phyloP scores from a whole-genome alignment of 345 rosid species.

The Raphanus sativus region DNA sequence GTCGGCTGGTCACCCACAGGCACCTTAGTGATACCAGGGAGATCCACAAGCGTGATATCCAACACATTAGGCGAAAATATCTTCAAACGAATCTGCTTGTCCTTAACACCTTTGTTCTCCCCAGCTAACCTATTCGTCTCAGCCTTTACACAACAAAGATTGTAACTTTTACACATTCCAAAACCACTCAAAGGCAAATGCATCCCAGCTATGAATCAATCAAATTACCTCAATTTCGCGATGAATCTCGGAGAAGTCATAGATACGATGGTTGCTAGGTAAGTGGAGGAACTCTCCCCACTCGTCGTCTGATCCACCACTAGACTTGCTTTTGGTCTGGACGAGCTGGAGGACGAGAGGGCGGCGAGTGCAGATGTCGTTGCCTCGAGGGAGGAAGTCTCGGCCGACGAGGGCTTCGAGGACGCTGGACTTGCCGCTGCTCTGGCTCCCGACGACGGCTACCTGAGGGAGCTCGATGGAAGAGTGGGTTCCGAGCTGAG shows the following conservation, averaged over 20 bases:
- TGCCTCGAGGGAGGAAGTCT: conserved; percentile 91
- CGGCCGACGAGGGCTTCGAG: conserved; percentile 97
- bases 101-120: conserved; percentile 59
- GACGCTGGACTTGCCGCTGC: conserved; percentile 99
- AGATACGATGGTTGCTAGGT: conserved; percentile 63
- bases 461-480: conserved; percentile 97
- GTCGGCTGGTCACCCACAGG: conserved; percentile 76
- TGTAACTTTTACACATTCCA: no score
- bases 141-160: conserved; percentile 37
- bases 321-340: conserved; percentile 67
- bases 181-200: not conserved
- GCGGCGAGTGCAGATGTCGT: conserved; percentile 90
- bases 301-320: conserved; percentile 73
- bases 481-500: conserved; percentile 89
- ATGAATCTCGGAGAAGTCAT: conserved; percentile 90
- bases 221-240: conserved; percentile 81
- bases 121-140: conserved; percentile 70
- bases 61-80: conserved; percentile 62
- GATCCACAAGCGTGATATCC: conserved; percentile 64
- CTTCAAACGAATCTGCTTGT: conserved; percentile 54
- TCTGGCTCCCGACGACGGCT: conserved; percentile 96
- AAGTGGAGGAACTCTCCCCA: conserved; percentile 95
- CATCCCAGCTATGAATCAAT: not conserved
- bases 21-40: conserved; percentile 72
- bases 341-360: conserved; percentile 94